Evolutionary conservation across 495 filamentous ascomycete genomes (phyloP).

Genomic region (Daldinia childiae): DNA sequence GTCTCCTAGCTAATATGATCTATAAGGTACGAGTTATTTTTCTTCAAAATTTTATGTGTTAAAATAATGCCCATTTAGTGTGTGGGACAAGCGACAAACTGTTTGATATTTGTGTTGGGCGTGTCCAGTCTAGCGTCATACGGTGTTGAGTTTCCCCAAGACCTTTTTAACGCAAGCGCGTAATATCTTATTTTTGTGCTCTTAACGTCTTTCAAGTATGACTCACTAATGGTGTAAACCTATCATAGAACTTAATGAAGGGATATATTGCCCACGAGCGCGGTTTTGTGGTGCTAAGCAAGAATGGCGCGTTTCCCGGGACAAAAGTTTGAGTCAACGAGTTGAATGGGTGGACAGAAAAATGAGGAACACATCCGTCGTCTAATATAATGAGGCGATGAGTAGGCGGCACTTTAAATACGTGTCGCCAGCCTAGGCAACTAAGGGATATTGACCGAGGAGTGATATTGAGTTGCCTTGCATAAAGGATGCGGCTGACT

Average conservation of each 20-base stretch:
- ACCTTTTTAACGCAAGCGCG: not conserved
- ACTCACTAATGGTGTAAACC: conserved; percentile 34
- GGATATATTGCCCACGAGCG: conserved; percentile 94
- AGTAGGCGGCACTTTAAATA: conserved; percentile 16
- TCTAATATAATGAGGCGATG: conserved; percentile 2
- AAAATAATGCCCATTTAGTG: not conserved
- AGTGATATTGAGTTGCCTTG: conserved; percentile 15
- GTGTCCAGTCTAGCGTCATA: not conserved
- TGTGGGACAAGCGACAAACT: not conserved
- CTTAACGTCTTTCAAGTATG: not conserved
- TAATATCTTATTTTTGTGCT: not conserved
- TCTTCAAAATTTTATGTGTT: not conserved
- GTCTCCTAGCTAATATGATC: conserved; percentile 90
- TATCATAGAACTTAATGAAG: conserved; percentile 85
- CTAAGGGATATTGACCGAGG: conserved; percentile 1
- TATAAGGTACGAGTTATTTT: conserved; percentile 77
- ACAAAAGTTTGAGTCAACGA: conserved; percentile 76
- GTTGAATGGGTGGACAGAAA: conserved; percentile 1
- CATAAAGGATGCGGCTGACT: conserved; percentile 33
- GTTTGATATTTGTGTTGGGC: not conserved
- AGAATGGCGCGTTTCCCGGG: conserved; percentile 92
- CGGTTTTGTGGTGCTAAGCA: conserved; percentile 89
- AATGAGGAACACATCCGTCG: conserved; percentile 3
- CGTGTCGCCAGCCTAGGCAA: conserved; percentile 10
- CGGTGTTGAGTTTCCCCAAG: not conserved